Evolutionary conservation across 2,329 filamentous ascomycete genomes (phyloP).

Genomic region (Albophoma yamanashiensis): DNA sequence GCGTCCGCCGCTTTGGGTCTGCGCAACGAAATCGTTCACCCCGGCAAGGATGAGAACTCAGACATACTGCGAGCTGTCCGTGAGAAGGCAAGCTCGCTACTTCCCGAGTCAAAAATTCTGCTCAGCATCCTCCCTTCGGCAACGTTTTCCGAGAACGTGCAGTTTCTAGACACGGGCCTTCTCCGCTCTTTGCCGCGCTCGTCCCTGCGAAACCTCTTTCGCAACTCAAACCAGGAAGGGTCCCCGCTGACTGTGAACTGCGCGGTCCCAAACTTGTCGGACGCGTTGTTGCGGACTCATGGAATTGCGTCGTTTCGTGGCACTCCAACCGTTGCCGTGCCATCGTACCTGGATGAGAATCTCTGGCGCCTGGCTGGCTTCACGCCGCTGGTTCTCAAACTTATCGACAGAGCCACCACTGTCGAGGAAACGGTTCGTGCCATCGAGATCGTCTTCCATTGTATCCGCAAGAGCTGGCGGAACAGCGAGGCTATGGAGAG

Average conservation of each 20-base stretch:
- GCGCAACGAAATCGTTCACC: conserved; percentile 82
- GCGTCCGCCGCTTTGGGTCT: conserved; percentile 85
- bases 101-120: conserved; percentile 72
- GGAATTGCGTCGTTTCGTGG: conserved; percentile 78
- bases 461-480: conserved; percentile 84
- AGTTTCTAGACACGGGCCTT: conserved; percentile 66
- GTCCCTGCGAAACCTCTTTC: conserved; percentile 50
- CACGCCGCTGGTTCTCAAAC: conserved; percentile 70
- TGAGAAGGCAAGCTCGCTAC: conserved; percentile 68
- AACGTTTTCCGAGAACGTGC: conserved; percentile 71
- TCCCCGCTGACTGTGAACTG: conserved; percentile 80
- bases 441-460: conserved; percentile 74
- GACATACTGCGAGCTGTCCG: conserved; percentile 86
- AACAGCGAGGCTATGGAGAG: conserved; percentile 98
- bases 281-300: conserved; percentile 70
- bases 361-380: conserved; percentile 92
- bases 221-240: conserved; percentile 34
- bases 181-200: conserved; percentile 65
- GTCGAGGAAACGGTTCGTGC: conserved; percentile 63
- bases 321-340: conserved; percentile 68
- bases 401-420: conserved; percentile 67
- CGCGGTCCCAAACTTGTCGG: conserved; percentile 76
- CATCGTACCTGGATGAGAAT: conserved; percentile 81
- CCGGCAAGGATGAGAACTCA: conserved; percentile 80
- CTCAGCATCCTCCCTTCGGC: conserved; percentile 75